These are phyloP conservation scores for Sclerotinia glacialis DNA, from an alignment of 2,329 filamentous ascomycete genomes.

Conservation along the genomic window DNA sequence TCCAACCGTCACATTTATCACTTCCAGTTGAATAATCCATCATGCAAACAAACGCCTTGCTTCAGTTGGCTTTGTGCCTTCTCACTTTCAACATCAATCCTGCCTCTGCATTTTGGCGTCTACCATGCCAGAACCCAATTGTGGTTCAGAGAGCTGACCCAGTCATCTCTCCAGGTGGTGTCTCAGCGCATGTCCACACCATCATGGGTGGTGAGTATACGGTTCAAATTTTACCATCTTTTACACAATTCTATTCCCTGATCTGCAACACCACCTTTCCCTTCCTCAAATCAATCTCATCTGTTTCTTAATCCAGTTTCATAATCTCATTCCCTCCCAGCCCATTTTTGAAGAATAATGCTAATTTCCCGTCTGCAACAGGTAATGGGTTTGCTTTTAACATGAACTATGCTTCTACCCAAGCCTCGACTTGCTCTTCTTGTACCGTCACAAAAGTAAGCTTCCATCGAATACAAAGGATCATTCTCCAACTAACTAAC, in stretches of 20 bases:
- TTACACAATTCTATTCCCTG: no score
- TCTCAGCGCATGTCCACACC: constrained; percentile 58
- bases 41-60: constrained; percentile 8
- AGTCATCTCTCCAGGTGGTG: constrained; percentile 52
- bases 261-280: no score
- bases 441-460: constrained; percentile 54
- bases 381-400: constrained; percentile 54
- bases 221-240: no score
- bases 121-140: constrained; percentile 40
- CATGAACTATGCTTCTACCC: constrained; percentile 53
- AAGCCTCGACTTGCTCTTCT: constrained; percentile 57
- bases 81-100: constrained; percentile 11
- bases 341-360: no score
- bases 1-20: neutral
- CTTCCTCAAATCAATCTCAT: no score
- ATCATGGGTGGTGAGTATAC: constrained; percentile 53
- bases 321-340: neutral
- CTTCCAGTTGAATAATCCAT: neutral
- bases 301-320: no score
- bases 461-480: neutral
- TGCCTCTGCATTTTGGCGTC: constrained; percentile 48
- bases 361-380: neutral
- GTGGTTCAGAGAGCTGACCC: constrained; percentile 57
- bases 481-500: neutral
- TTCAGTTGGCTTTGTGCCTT: constrained; percentile 14